Percentiles rank a stretch among this genome's conserved stretches.
phyloP scores from a whole-genome alignment of 768 basidiomycete species.

The Tylopilus plumbeoviolaceoides region DNA sequence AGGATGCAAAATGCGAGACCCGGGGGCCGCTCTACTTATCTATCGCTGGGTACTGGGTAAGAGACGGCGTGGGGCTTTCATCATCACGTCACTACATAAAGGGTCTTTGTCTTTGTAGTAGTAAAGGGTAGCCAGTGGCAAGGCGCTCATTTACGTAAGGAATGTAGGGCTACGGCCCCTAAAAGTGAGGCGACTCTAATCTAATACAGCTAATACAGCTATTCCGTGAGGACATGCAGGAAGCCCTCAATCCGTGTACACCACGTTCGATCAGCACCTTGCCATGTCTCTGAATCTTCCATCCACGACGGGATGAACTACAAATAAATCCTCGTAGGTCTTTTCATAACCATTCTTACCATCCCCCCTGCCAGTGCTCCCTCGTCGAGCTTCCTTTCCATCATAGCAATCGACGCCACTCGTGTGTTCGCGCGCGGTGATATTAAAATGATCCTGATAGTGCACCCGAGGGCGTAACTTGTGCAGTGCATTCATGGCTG shows the following conservation, averaged over 20 bases:
- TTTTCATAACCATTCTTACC: conserved; percentile 9
- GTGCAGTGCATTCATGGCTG: conserved; percentile 37
- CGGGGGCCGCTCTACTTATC: conserved; percentile 1
- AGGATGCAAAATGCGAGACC: background rate
- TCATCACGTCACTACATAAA: too few relatives aligned
- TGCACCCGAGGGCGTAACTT: conserved; percentile 48
- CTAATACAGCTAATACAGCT: too few relatives aligned
- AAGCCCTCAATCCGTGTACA: too few relatives aligned
- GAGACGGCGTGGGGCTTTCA: background rate
- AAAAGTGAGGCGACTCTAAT: too few relatives aligned
- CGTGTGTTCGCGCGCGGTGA: conserved; percentile 73
- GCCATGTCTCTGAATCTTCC: conserved; percentile 59
- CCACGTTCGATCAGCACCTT: conserved; percentile 18
- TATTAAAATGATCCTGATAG: conserved; percentile 55
- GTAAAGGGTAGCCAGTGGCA: too few relatives aligned
- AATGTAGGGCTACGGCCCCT: too few relatives aligned
- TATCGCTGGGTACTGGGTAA: background rate
- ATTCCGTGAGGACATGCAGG: too few relatives aligned
- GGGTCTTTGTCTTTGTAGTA: too few relatives aligned
- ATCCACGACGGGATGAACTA: conserved; percentile 62
- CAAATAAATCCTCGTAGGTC: conserved; percentile 44
- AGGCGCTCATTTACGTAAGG: too few relatives aligned
- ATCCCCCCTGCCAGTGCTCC: conserved; percentile 24
- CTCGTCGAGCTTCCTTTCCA: conserved; percentile 45
- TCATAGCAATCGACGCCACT: conserved; percentile 70